These are phyloP conservation scores for Asterochloris sp. DNA, from an alignment of 139 green algal genomes.

Conservation along the genomic window DNA sequence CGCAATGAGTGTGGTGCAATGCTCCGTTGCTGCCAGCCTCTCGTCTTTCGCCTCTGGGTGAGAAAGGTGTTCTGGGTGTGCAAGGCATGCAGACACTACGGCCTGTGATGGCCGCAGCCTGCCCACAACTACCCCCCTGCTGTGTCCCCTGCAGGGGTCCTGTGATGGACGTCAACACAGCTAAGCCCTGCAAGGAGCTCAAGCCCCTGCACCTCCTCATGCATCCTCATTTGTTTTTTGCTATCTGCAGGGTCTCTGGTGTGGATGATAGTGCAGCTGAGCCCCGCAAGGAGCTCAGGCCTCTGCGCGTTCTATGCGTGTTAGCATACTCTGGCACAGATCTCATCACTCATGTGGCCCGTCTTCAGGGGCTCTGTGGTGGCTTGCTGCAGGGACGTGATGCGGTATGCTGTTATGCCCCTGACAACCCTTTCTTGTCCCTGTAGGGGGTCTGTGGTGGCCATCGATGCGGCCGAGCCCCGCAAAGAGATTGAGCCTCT, in stretches of 20 bases:
- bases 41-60: too few relatives aligned
- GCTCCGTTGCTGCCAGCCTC: neutral
- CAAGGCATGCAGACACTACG: too few relatives aligned
- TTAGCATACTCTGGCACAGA: neutral
- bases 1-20: neutral
- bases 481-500: slow-evolving; percentile 9
- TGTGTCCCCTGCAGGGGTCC: too few relatives aligned
- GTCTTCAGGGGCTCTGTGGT: neutral
- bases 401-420: too few relatives aligned
- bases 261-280: slow-evolving; percentile 29
- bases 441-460: slow-evolving; percentile 32
- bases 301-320: neutral
- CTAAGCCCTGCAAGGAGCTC: too few relatives aligned
- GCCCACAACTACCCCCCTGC: too few relatives aligned
- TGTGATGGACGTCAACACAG: too few relatives aligned
- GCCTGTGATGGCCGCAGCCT: too few relatives aligned
- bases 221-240: neutral
- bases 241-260: neutral
- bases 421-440: neutral
- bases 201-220: neutral
- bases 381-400: neutral
- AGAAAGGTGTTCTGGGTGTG: too few relatives aligned
- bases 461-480: slow-evolving; percentile 43
- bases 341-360: neutral
- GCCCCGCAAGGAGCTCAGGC: neutral